Percentiles rank a stretch among this genome's conserved stretches.
phyloP scores from a whole-genome alignment of 116 monocot genomes.

The Cymodocea nodosa region DNA sequence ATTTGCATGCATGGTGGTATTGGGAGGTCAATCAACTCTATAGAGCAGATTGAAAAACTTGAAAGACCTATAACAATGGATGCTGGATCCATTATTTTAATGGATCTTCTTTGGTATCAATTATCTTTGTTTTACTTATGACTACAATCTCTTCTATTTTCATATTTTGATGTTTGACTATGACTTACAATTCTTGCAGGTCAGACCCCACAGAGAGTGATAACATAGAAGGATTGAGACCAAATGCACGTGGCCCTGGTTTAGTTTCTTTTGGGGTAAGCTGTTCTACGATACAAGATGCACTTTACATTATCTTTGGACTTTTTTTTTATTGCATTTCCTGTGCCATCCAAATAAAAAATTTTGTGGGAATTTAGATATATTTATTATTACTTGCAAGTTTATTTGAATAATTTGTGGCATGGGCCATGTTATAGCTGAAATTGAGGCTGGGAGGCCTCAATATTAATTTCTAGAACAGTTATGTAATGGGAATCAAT shows the following conservation, averaged over 20 bases:
- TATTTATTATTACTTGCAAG: not conserved
- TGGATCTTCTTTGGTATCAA: constrained; percentile 92
- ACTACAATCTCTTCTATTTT: not conserved
- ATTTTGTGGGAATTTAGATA: not conserved
- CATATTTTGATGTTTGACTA: not conserved
- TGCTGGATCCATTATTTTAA: constrained; percentile 85
- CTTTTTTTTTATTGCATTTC: not conserved
- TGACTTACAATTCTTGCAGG: constrained; percentile 41
- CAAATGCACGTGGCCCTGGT: constrained; percentile 99
- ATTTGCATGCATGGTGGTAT: constrained; percentile 99
- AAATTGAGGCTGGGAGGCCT: too few relatives aligned
- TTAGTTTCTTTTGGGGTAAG: constrained; percentile 98
- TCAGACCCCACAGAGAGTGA: constrained; percentile 99
- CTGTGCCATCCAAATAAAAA: not conserved
- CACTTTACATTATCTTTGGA: too few relatives aligned
- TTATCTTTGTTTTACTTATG: not conserved
- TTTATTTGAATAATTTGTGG: not conserved
- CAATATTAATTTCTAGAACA: too few relatives aligned
- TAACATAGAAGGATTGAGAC: constrained; percentile 93
- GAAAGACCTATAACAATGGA: constrained; percentile 99
- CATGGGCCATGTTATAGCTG: not conserved
- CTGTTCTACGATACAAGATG: not conserved
- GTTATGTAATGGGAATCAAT: too few relatives aligned
- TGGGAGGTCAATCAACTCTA: constrained; percentile 83
- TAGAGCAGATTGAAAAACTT: constrained; percentile 97